Conservation (phyloP, 2,329 filamentous ascomycete genomes). For the Colletotrichum chrysophilum region DNA sequence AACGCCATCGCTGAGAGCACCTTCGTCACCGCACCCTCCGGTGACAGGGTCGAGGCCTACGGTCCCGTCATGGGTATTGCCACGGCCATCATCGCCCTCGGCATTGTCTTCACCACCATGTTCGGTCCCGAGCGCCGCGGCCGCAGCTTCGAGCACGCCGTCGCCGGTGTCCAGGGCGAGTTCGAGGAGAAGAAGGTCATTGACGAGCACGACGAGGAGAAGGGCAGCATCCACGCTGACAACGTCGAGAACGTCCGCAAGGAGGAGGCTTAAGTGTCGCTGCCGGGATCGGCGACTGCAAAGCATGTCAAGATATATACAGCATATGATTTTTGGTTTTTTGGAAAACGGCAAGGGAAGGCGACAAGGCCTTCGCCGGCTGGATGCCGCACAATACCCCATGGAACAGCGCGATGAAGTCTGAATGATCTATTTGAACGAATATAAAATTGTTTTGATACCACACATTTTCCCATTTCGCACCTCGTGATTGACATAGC, state of each 20-base stretch:
- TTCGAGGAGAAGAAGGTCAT: slow-evolving; percentile 28
- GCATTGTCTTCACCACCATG: slow-evolving; percentile 71
- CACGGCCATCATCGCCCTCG: slow-evolving; percentile 76
- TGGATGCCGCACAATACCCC: slow-evolving; percentile 1
- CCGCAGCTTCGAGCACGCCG: slow-evolving; percentile 68
- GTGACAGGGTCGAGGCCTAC: slow-evolving; percentile 69
- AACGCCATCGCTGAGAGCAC: slow-evolving; percentile 73
- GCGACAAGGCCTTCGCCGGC: background rate
- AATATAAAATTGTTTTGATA: slow-evolving; percentile 1
- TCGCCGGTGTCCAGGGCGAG: slow-evolving; percentile 38
- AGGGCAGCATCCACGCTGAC: slow-evolving; percentile 23
- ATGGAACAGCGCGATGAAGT: background rate
- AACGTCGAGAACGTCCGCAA: slow-evolving; percentile 13
- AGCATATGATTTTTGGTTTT: background rate
- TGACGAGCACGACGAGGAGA: slow-evolving; percentile 35
- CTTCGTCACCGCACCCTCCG: slow-evolving; percentile 55
- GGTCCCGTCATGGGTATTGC: slow-evolving; percentile 78
- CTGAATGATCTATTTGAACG: background rate
- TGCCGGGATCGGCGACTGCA: background rate
- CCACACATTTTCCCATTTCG: background rate
- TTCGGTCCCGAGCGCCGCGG: slow-evolving; percentile 79
- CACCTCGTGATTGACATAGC: background rate
- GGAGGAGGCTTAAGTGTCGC: background rate
- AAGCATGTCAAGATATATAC: background rate
- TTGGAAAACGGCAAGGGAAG: background rate